Conservation (phyloP, 805 yeast genomes). For the Helenozyma rhizophorensis region DNA sequence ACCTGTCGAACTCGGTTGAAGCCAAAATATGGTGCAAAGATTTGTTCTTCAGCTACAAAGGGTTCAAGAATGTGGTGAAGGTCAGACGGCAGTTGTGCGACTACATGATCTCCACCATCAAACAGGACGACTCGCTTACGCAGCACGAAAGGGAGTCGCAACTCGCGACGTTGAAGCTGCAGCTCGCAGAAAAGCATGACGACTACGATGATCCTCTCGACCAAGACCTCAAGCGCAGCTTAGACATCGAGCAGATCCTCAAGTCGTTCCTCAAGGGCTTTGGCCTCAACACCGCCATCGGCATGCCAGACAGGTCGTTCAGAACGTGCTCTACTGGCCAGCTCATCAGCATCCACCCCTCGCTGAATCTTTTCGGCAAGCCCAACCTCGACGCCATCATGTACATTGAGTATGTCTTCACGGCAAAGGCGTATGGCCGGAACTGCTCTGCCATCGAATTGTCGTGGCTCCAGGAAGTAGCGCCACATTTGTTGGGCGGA, state of each 20-base stretch:
- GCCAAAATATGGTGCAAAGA: slow-evolving; percentile 80
- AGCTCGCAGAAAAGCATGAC: slow-evolving; percentile 23
- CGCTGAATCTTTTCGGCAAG: slow-evolving; percentile 80
- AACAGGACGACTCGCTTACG: slow-evolving; percentile 33
- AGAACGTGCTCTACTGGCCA: slow-evolving; percentile 84
- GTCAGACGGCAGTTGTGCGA: slow-evolving; percentile 72
- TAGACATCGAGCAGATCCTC: slow-evolving; percentile 56
- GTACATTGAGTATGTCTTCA: slow-evolving; percentile 92
- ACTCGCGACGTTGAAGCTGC: slow-evolving; percentile 20
- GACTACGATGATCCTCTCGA: slow-evolving; percentile 10
- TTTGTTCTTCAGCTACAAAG: slow-evolving; percentile 69
- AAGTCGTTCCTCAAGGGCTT: slow-evolving; percentile 82
- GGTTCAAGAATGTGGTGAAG: slow-evolving; percentile 70
- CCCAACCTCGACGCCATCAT: slow-evolving; percentile 73
- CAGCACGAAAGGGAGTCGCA: slow-evolving; percentile 24
- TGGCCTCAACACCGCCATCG: slow-evolving; percentile 85
- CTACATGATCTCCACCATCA: slow-evolving; percentile 54
- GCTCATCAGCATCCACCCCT: slow-evolving; percentile 83
- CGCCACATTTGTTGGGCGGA: slow-evolving; percentile 59
- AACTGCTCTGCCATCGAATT: slow-evolving; percentile 77
- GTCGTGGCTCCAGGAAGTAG: slow-evolving; percentile 81
- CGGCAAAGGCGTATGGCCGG: slow-evolving; percentile 90
- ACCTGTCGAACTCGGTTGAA: slow-evolving; percentile 43
- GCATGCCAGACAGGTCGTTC: slow-evolving; percentile 91
- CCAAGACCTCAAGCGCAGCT: slow-evolving; percentile 21